A percentile compares a stretch with the other conserved stretches of the same genome.
phyloP scores from a whole-genome alignment of 164 flowering plant species.

The Warburgia ugandensis region DNA sequence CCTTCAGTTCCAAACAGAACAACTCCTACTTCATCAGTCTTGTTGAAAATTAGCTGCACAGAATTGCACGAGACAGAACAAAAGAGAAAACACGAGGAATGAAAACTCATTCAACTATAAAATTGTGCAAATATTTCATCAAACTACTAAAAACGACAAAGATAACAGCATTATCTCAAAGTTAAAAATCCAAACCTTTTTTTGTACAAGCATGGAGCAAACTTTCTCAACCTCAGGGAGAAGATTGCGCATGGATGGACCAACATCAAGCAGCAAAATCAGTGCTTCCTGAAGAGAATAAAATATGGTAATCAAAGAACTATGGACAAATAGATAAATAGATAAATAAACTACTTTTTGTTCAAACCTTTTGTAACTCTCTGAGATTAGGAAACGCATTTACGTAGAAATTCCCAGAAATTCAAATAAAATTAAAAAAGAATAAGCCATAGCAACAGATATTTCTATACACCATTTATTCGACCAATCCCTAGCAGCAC shows the following conservation, averaged over 20 bases:
- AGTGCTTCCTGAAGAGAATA: slow-evolving; percentile 49
- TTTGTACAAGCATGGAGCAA: slow-evolving; percentile 67
- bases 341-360: no score
- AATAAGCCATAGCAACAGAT: no score
- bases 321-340: no score
- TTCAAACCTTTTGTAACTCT: no score
- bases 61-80: neutral
- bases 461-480: no score
- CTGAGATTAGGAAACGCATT: no score
- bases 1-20: slow-evolving; percentile 85
- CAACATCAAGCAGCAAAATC: slow-evolving; percentile 73
- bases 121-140: neutral
- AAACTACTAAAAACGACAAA: slow-evolving; percentile 1
- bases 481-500: no score
- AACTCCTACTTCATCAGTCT: slow-evolving; percentile 73
- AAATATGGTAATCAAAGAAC: neutral
- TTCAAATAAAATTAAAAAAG: no score
- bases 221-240: slow-evolving; percentile 68
- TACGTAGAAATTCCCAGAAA: no score
- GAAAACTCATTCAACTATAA: neutral
- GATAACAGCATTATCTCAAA: neutral
- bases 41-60: slow-evolving; percentile 70
- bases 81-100: neutral
- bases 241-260: slow-evolving; percentile 71
- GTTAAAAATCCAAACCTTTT: slow-evolving; percentile 42